Base-by-base conservation (phyloP, 164 flowering plant species). In the Vitis amurensis region DNA sequence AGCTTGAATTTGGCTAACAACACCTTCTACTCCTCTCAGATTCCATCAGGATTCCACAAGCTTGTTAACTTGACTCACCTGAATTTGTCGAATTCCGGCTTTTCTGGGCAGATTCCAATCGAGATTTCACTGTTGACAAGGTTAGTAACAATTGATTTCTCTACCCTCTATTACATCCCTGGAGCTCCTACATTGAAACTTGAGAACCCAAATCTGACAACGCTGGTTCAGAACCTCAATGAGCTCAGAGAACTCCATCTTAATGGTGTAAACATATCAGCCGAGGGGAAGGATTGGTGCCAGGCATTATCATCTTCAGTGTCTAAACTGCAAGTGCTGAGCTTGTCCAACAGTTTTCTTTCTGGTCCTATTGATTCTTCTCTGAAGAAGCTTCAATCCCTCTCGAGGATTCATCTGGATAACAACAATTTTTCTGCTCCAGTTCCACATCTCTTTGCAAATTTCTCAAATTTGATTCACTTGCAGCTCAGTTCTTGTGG, bases 31-130 rank as follows among this genome's bases (percentile, higher is more conserved):
- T 57, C 17, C n/a, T 4, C 53, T 2, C 59, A 19, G 15, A 78
- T 87, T 37, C 51, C 66, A 63, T 63, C 51, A 4, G 51, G 15
- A 9, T 31, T 31, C 44, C 44, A 31, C 44, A 63, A 47, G 23
- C 52, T 63, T 8, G 50, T 0, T 6, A 47, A 8, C 8, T 63
- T 50, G 80, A 85, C 27, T 83, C 81, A 74, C 66, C 84, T 88
- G 67, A 83, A 90, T 61, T 59, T 88, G 60, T 85, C 89, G n/a
- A 68, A 79, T 31, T 65, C 90, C 9, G 79, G 80, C 31, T 86
- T 87, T 51, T 29, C 13, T 1, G 88, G 88, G 27, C 88, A 86
- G 31, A 73, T 85, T 61, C 85, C 88, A 5, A 19, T 48, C 2
- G 81, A 70, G 62, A 31, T 85, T 48, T 68, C 85, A 5, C 30